Conservation (phyloP, 495 filamentous ascomycete genomes). For the Penicillium dipodomyicola region DNA sequence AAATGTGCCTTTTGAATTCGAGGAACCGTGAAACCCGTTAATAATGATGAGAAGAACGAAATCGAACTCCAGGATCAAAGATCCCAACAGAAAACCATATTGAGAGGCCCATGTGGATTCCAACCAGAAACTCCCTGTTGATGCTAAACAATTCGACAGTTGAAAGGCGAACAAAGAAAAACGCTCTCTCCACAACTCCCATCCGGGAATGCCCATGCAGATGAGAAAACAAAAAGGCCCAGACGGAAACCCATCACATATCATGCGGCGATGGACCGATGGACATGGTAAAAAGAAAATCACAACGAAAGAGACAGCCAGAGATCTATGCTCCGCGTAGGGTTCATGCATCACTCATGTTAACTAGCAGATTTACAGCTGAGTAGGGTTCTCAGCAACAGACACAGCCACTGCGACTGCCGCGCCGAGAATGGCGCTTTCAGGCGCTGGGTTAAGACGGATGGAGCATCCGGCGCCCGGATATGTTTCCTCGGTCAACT, state of each 20-base stretch:
- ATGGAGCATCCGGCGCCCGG: conserved; percentile 27
- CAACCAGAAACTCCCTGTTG: conserved; percentile 19
- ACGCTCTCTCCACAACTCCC: conserved; percentile 8
- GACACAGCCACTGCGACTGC: conserved; percentile 56
- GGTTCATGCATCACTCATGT: conserved; percentile 18
- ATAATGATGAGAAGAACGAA: neutral
- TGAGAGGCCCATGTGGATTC: conserved; percentile 9
- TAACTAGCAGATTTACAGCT: conserved; percentile 1
- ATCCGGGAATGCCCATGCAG: conserved; percentile 11
- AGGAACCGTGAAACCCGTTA: neutral
- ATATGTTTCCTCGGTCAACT: conserved; percentile 38
- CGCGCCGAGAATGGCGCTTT: conserved; percentile 56
- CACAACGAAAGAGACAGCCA: conserved; percentile 17
- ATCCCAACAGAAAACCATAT: conserved; percentile 1
- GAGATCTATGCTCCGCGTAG: conserved; percentile 17
- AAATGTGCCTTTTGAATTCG: neutral
- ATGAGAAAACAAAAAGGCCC: neutral
- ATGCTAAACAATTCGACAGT: conserved; percentile 13
- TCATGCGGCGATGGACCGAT: conserved; percentile 22
- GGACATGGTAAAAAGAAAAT: conserved; percentile 9
- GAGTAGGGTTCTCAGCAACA: conserved; percentile 24
- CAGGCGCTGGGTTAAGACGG: conserved; percentile 48
- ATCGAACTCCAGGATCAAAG: conserved; percentile 9
- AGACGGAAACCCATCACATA: conserved; percentile 8
- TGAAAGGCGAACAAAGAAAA: neutral